Evolutionary conservation across 1,139 yeast species (phyloP).

Genomic region (Taphrina sp.): DNA sequence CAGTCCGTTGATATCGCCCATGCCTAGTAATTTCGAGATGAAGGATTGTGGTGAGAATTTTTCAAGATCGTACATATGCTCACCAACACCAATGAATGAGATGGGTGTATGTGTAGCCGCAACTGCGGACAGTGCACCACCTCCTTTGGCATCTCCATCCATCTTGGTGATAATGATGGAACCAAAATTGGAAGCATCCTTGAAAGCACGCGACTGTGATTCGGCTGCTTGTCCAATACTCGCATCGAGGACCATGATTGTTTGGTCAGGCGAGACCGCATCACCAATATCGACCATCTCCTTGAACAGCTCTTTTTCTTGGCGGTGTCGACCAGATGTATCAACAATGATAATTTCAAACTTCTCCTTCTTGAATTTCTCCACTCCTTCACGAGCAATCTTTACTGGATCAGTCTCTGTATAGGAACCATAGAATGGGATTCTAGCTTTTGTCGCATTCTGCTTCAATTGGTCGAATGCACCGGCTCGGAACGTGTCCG

Average conservation of each 20-base stretch:
- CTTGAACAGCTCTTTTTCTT: conserved; percentile 83
- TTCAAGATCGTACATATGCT: conserved; percentile 90
- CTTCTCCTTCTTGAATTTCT: conserved; percentile 82
- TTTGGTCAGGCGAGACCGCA: conserved; percentile 84
- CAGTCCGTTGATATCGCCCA: conserved; percentile 91
- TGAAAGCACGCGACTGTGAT: conserved; percentile 88
- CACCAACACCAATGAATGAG: conserved; percentile 96
- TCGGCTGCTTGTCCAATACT: conserved; percentile 99
- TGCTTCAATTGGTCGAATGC: conserved; percentile 98
- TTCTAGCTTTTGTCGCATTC: conserved; percentile 91
- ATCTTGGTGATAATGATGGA: conserved; percentile 91
- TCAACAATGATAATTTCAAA: conserved; percentile 94
- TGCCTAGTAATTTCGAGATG: conserved; percentile 83
- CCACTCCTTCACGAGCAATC: conserved; percentile 89
- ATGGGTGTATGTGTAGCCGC: conserved; percentile 98
- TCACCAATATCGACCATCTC: conserved; percentile 93
- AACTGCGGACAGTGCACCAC: conserved; percentile 98
- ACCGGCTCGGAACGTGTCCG: conserved; percentile 99
- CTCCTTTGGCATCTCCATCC: conserved; percentile 99
- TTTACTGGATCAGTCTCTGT: conserved; percentile 94
- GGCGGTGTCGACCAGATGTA: conserved; percentile 97
- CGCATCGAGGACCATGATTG: conserved; percentile 97
- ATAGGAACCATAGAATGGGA: conserved; percentile 93
- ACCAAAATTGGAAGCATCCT: conserved; percentile 89
- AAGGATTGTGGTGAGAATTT: conserved; percentile 87